Base-by-base conservation (phyloP, 176 grass and related monocot species). In the Triticum timopheevii region DNA sequence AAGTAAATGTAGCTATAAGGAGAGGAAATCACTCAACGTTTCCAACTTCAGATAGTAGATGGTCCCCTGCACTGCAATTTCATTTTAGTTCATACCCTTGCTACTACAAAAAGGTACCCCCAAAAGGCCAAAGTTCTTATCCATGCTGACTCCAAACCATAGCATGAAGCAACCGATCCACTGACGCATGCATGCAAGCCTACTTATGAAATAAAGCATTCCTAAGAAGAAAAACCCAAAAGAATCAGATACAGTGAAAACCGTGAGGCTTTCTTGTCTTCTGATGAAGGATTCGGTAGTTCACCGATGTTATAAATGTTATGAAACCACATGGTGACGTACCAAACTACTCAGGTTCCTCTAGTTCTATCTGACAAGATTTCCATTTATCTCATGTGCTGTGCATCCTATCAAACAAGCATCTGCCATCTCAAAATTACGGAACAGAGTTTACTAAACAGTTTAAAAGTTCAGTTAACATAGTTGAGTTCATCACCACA, bases 1-100 rank as follows among this genome's bases (percentile, higher is more conserved):
- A 70, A 70, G 34, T 70, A 70, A 70, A 38, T 70, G 68, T 70
- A 70, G 68, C 68, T 69, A n/a, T 71, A 40, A 71, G 68, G 68
- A 71, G 68, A 71, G 68, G 68, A 40, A n/a, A 40, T 71, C 9
- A 20, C 68, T 71, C 35, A n/a, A 39, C 68, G 19, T 39, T 40
- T 71, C 35, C 19, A 71, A 39, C 16, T 71, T 71, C 68, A 71
- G 35, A n/a, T 71, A 40, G 35, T 36, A 69, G 33, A 36, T 10
- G 31, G 17, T 22, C 33, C 33, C 17, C 66, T 36, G 33, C 68
- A 71, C 4, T 23, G 68, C 19, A 71, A n/a, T 39, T 71, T 47
- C 45, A 47, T 47, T 47, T 52, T 52, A 52, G 15, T 52, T 52
- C 49, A 52, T 16, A 52, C 15, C 49, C 15, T 70, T 39, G 35